Conservation (phyloP, 2,329 filamentous ascomycete species). For the Penicillium sp. region DNA sequence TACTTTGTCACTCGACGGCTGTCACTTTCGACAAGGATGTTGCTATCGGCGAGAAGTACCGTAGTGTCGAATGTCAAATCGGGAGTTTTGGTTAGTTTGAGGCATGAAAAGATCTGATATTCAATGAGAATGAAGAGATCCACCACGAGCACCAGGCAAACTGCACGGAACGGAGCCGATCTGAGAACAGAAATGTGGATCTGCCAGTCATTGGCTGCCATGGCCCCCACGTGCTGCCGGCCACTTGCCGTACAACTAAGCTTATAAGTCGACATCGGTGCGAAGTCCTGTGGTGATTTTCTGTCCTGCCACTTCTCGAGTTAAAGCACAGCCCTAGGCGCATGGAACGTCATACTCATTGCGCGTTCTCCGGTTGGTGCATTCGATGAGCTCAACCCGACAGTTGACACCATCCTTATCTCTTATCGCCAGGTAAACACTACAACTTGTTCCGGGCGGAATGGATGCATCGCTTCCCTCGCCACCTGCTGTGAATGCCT, state of each 20-base stretch:
- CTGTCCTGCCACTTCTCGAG: not conserved
- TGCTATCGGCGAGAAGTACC: not conserved
- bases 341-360: not conserved
- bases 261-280: slow-evolving; percentile 10
- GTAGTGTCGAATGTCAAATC: not conserved
- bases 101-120: not conserved
- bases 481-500: slow-evolving; percentile 2
- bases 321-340: not conserved
- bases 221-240: slow-evolving; percentile 14
- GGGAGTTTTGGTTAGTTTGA: not conserved
- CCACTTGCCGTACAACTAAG: slow-evolving; percentile 4
- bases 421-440: not conserved
- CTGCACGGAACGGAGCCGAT: not conserved
- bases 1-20: not conserved
- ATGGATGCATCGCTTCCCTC: slow-evolving; percentile 5
- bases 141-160: not conserved
- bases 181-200: not conserved
- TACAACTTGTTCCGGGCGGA: not conserved
- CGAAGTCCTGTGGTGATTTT: slow-evolving; percentile 14
- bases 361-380: not conserved
- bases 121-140: not conserved
- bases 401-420: not conserved
- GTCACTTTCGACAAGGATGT: not conserved
- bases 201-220: slow-evolving; percentile 1
- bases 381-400: not conserved